Evolutionary conservation across 2,329 filamentous ascomycete genomes (phyloP).

Genomic region (Alternaria brassicae): DNA sequence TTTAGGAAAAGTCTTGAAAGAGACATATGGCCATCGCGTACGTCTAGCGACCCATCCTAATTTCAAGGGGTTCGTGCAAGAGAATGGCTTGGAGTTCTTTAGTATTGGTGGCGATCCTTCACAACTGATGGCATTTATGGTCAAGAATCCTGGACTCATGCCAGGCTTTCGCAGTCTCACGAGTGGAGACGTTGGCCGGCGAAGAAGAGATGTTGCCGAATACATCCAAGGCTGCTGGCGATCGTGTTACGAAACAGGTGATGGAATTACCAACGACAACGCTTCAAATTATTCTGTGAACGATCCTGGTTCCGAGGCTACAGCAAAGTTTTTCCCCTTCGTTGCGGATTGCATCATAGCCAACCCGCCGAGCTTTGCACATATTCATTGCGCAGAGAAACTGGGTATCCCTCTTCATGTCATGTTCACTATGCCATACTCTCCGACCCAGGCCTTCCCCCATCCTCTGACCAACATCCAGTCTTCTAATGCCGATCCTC

Average conservation of each 20-base stretch:
- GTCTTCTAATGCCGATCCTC: slow-evolving; percentile 37
- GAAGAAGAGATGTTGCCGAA: slow-evolving; percentile 34
- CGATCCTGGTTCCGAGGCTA: background rate
- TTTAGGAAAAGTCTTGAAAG: slow-evolving; percentile 58
- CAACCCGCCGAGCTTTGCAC: slow-evolving; percentile 78
- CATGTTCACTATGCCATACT: slow-evolving; percentile 70
- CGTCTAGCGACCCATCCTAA: slow-evolving; percentile 36
- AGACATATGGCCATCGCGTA: slow-evolving; percentile 37
- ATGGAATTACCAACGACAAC: slow-evolving; percentile 23
- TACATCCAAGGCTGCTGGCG: slow-evolving; percentile 39
- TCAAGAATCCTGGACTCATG: slow-evolving; percentile 55
- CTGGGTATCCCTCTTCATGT: slow-evolving; percentile 75
- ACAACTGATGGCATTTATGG: slow-evolving; percentile 60
- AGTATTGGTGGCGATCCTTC: slow-evolving; percentile 43
- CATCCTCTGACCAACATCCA: slow-evolving; percentile 60
- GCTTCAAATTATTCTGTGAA: background rate
- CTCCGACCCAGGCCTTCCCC: slow-evolving; percentile 53
- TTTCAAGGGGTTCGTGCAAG: slow-evolving; percentile 24
- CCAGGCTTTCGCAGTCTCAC: slow-evolving; percentile 32
- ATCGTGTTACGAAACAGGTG: slow-evolving; percentile 45
- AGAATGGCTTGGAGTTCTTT: slow-evolving; percentile 46
- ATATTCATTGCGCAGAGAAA: slow-evolving; percentile 75
- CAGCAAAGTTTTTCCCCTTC: slow-evolving; percentile 63
- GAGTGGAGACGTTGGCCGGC: slow-evolving; percentile 41
- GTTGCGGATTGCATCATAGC: slow-evolving; percentile 81